Conservation (phyloP, 441 rosid species). For the Pelargonium citronellum region DNA sequence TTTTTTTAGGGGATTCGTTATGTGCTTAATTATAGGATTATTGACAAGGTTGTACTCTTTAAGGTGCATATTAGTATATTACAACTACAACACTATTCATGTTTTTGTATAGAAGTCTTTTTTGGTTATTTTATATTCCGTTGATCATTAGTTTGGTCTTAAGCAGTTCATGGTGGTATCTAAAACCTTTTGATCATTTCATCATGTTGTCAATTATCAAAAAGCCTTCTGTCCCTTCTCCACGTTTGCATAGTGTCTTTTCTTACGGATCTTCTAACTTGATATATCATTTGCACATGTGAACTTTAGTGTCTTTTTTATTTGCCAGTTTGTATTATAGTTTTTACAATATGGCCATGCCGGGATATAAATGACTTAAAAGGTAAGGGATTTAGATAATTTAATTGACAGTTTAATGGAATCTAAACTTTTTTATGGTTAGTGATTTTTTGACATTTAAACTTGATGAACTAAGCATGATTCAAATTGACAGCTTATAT, state of each 20-base stretch:
- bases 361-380: not conserved
- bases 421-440: not conserved
- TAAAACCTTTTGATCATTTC: slow-evolving; percentile 2
- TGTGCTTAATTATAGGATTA: not conserved
- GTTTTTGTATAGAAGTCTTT: not conserved
- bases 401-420: not conserved
- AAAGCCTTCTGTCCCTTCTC: not conserved
- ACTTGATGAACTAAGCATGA: slow-evolving; percentile 4
- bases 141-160: not conserved
- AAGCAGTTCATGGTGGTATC: not conserved
- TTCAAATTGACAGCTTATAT: slow-evolving; percentile 14
- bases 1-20: not conserved
- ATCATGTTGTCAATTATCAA: not conserved
- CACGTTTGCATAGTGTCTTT: not conserved
- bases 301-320: not conserved
- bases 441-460: not conserved
- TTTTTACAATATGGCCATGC: not conserved
- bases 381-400: not conserved
- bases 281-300: not conserved
- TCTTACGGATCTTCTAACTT: not conserved
- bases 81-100: not conserved
- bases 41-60: not conserved
- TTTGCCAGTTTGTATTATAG: not conserved
- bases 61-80: not conserved
- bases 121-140: too few species aligned